phyloP scores from a whole-genome alignment of 1,284 basidiomycete species.

The Cystobasidium slooffiae region DNA sequence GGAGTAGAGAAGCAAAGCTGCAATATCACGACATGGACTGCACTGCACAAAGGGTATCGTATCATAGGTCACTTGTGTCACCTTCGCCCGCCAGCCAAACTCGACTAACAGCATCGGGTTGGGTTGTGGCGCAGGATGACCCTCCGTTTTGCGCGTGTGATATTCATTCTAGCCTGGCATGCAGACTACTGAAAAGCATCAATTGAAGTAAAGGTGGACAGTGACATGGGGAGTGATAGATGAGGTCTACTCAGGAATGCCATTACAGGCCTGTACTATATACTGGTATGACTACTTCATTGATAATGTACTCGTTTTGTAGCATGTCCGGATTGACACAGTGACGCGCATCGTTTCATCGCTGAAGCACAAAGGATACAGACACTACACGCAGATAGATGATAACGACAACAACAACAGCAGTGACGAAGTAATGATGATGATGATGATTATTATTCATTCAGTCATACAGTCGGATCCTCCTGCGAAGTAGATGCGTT shows the following conservation, averaged over 20 bases:
- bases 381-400: background rate
- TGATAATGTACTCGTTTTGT: no score
- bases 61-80: background rate
- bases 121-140: no score
- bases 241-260: no score
- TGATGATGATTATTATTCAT: no score
- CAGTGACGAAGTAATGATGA: no score
- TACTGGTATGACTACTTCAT: no score
- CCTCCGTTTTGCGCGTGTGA: background rate
- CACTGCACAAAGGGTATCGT: background rate
- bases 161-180: background rate
- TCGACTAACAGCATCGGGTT: no score
- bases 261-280: no score
- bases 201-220: background rate
- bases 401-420: background rate
- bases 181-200: background rate
- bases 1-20: constrained; percentile 3
- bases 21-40: background rate
- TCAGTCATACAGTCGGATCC: background rate
- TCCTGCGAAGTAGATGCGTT: constrained; percentile 28
- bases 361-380: background rate
- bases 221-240: background rate
- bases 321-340: no score
- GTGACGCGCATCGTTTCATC: no score
- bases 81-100: background rate